These are phyloP conservation scores for Kuraishia capsulata DNA, from an alignment of 805 yeast genomes.

Conservation along the genomic window DNA sequence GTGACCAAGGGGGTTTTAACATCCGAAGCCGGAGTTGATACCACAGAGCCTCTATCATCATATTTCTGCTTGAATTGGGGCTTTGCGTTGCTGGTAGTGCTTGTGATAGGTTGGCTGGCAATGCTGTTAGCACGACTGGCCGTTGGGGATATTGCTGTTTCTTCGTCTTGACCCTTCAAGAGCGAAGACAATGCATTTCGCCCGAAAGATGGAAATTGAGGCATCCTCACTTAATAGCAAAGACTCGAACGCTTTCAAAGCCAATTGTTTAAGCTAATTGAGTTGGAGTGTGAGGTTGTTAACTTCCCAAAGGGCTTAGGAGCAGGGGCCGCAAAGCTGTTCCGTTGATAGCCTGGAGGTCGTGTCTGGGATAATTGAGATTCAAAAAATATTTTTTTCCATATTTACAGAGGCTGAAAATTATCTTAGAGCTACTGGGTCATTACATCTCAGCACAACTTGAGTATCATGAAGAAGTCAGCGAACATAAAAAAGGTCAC, in stretches of 20 bases:
- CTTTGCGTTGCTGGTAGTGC: background rate
- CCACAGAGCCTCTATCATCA: background rate
- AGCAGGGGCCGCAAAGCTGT: too few relatives aligned
- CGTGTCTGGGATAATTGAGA: too few relatives aligned
- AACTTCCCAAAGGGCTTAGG: too few relatives aligned
- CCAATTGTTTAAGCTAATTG: too few relatives aligned
- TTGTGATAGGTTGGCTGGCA: background rate
- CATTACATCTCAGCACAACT: too few relatives aligned
- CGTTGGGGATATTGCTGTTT: background rate
- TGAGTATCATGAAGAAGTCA: background rate
- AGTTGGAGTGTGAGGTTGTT: too few relatives aligned
- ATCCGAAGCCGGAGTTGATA: too few relatives aligned
- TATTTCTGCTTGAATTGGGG: background rate
- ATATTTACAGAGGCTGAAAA: too few relatives aligned
- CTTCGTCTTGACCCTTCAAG: background rate
- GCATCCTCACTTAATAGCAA: background rate
- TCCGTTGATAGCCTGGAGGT: too few relatives aligned
- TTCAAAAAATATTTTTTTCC: too few relatives aligned
- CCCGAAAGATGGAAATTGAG: background rate
- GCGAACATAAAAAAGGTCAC: constrained; percentile 11
- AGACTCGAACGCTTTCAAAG: too few relatives aligned
- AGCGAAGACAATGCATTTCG: background rate
- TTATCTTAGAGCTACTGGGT: too few relatives aligned
- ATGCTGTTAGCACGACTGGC: background rate
- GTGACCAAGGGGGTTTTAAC: background rate